Base-by-base conservation (phyloP, 2,329 filamentous ascomycete genomes). In the Stachybotrys chlorohalonatus region DNA sequence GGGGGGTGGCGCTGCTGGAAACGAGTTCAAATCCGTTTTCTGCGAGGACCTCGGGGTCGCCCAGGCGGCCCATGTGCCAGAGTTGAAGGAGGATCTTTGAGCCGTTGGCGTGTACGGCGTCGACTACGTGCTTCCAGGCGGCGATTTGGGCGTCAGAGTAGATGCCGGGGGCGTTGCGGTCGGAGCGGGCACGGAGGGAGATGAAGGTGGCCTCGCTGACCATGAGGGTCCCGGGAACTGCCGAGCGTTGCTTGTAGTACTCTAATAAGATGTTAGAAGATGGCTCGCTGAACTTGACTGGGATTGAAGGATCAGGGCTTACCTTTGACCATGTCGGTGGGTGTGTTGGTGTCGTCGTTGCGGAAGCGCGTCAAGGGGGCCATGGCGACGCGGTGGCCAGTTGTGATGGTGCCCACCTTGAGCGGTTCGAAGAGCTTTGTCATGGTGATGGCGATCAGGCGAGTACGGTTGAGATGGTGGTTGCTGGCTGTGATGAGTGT, bases 51-150 rank as follows among this genome's bases (percentile, higher is more conserved):
- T 36, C 54, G 1, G 60, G 58, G 11, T 58, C 31, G 0, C 57
- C 57, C 1, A 76, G 74, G 1, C 86, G 77, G 7, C 86, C 85
- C 0, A 83, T 69, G 1, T 79, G 78, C 83, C 84, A 88, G 0
- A 90, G 71, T 64, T 89, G 86, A 31, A 78, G 70, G 68, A 77
- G 87, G 57, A 87, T 83, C 61, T 75, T 81, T 16, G 75, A 78
- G 6, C 80, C 80, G 60, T 84, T 84, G 24, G 72, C 73, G 64
- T 89, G 86, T 0, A 89, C 82, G 1, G 78, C 80, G 31, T 82
- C 76, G 2, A 80, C 83, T 47, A 88, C 70, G 13, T 75, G 68
- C 57, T 77, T 81, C 85, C 85, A 89, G 0, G 72, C 78, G 1
- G 72, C 73, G 47, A 85, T 73, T 56, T 86, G 82, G n/a, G 73